These are phyloP conservation scores for Mycena rosella DNA, from an alignment of 768 basidiomycete species.

Conservation along the genomic window DNA sequence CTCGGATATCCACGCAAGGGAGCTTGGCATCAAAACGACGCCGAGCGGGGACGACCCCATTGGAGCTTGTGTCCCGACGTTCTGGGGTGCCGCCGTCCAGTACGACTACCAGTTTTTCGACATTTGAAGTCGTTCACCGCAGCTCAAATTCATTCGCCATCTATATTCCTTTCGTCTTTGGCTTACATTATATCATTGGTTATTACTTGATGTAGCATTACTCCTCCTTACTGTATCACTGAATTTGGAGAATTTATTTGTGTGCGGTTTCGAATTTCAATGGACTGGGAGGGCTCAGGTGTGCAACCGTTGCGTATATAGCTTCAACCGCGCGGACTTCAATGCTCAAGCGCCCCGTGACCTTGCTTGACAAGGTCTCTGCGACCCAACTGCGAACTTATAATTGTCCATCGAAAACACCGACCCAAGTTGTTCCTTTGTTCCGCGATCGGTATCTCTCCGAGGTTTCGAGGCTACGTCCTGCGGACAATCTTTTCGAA, in stretches of 20 bases:
- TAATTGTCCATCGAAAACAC: no score
- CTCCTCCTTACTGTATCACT: background rate
- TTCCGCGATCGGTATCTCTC: no score
- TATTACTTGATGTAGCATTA: background rate
- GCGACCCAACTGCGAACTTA: no score
- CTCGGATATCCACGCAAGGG: conserved; percentile 65
- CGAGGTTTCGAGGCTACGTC: no score
- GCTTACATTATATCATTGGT: background rate
- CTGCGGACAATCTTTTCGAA: no score
- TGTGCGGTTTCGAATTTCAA: background rate
- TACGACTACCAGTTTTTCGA: conserved; percentile 81
- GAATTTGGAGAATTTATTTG: no score
- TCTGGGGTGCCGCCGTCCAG: conserved; percentile 74
- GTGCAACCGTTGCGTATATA: no score
- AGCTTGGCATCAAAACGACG: conserved; percentile 64
- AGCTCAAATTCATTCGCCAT: background rate
- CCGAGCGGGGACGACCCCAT: conserved; percentile 52
- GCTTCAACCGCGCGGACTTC: no score
- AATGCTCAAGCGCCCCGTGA: no score
- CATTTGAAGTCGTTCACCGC: conserved; percentile 45
- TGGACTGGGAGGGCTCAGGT: no score
- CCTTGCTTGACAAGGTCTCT: no score
- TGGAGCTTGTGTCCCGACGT: conserved; percentile 71
- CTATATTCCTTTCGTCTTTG: background rate
- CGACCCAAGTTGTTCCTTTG: no score